Evolutionary conservation across 2,329 filamentous ascomycete genomes (phyloP), one percentile per base, ranked within the genome.

Genomic region (Neopestalotiopsis rosae): DNA sequence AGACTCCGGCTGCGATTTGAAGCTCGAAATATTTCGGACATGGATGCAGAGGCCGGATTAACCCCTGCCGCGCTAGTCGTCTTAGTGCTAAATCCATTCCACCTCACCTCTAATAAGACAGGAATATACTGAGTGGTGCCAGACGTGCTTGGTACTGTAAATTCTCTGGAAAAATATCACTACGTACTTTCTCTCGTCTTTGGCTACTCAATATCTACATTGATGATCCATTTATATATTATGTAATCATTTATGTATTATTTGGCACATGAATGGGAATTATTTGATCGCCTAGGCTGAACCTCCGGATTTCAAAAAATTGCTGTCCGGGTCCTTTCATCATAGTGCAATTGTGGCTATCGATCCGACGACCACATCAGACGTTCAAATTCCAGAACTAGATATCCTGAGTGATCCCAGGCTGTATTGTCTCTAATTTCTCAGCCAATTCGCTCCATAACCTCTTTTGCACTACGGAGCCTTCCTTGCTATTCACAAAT

Each of bases 401-500:
- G 28, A 57, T 42, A n/a, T 49, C 42, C 30, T 49, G 4, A 20
- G 42, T 45, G 52, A 64, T 66, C n/a, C 64, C 64, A 1, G 64
- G 64, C 20, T 56, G 30, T 13, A 66, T 38, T 24, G 10, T 32
- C n/a, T 66, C 64, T 14, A 58, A 58, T 20, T 66, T 56, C 20
- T 66, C 64, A 3, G 52, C n/a, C n/a, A 40, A 42, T 56, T 69
- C 64, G 17, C 32, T 57, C 67, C 67, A 66, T 24, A 65, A 34
- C 57, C 67, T 66, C 38, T 56, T 38, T 56, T 66, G 64, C 13
- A 45, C 32, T n/a, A 34, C 52, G 20, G 20, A 28, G 32, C 64
- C 64, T 32, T 57, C 64, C 34, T 56, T 12, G n/a, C 64, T 66
- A 13, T 70, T 76, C 13, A 85, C 81, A 69, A 84, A 83, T n/a